Evolutionary conservation across 257 asterid genomes (phyloP).

Genomic region (Verbascum thapsus): DNA sequence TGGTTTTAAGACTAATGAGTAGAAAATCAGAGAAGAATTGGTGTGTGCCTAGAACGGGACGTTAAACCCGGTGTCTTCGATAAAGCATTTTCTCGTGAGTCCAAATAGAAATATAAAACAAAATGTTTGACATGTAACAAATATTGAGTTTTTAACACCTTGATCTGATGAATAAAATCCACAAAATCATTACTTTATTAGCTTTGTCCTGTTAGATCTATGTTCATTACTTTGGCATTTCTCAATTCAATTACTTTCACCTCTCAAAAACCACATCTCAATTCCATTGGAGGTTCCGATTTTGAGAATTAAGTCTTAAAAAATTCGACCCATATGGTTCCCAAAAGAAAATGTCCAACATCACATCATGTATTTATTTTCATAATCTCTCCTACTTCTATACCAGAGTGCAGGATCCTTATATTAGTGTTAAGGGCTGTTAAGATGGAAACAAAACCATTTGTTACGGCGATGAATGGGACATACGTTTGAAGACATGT

Average conservation of each 20-base stretch:
- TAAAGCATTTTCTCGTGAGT: not conserved
- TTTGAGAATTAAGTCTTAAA: too few relatives aligned
- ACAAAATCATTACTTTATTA: not conserved
- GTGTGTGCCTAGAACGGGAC: not conserved
- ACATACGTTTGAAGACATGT: not conserved
- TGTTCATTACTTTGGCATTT: not conserved
- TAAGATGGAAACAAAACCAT: slow-evolving; percentile 5
- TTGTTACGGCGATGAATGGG: not conserved
- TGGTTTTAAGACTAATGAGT: slow-evolving; percentile 8
- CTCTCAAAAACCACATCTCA: not conserved
- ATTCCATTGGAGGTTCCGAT: not conserved
- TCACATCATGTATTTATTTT: not conserved
- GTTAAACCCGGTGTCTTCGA: not conserved
- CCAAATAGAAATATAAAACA: not conserved
- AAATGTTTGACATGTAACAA: not conserved
- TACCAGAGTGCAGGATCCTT: not conserved
- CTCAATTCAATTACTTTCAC: not conserved
- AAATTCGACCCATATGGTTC: too few relatives aligned
- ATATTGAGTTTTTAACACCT: not conserved
- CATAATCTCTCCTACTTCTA: not conserved
- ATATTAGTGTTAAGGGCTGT: not conserved
- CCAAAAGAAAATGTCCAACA: too few relatives aligned
- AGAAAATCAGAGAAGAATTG: not conserved
- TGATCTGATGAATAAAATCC: not conserved
- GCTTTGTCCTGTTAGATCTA: not conserved